Percentiles rank a stretch among this genome's conserved stretches.
Evolutionary conservation across 2,329 filamentous ascomycete genomes (phyloP).

Genomic region (Fusarium veterinarium): DNA sequence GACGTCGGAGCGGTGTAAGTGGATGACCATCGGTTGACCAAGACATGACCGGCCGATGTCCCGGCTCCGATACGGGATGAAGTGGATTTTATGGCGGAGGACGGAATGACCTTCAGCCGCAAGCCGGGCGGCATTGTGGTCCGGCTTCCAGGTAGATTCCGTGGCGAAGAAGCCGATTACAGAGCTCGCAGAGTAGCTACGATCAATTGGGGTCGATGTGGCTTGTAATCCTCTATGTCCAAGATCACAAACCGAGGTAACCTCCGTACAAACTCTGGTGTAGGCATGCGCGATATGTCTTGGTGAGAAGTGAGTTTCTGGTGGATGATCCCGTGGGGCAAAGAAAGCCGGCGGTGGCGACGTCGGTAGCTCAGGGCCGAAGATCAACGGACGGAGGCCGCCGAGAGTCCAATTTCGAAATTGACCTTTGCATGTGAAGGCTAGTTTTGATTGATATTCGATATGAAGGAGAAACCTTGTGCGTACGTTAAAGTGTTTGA

Average conservation of each 20-base stretch:
- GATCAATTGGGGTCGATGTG: conserved; percentile 10
- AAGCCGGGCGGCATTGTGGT: conserved; percentile 19
- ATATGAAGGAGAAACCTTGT: not conserved
- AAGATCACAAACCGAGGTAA: conserved; percentile 17
- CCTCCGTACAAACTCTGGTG: not conserved
- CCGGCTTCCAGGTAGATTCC: not conserved
- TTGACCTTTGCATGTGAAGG: not conserved
- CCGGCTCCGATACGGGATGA: conserved; percentile 18
- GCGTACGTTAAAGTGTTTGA: not conserved
- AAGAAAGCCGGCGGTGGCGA: conserved; percentile 14
- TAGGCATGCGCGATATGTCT: conserved; percentile 2
- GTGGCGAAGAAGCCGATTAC: not conserved
- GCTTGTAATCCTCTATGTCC: conserved; percentile 1
- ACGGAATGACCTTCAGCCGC: conserved; percentile 13
- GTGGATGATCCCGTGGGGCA: conserved; percentile 31
- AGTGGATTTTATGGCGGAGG: conserved; percentile 27
- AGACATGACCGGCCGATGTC: not conserved
- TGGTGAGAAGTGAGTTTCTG: conserved; percentile 27
- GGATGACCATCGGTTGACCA: conserved; percentile 18
- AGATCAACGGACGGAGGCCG: conserved; percentile 20
- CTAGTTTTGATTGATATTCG: not conserved
- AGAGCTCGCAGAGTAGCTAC: not conserved
- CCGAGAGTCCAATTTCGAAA: not conserved
- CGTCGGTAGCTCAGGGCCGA: conserved; percentile 31
- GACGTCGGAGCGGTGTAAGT: not conserved